phyloP scores from a whole-genome alignment of 768 basidiomycete species.

The Lactifluus volemus region DNA sequence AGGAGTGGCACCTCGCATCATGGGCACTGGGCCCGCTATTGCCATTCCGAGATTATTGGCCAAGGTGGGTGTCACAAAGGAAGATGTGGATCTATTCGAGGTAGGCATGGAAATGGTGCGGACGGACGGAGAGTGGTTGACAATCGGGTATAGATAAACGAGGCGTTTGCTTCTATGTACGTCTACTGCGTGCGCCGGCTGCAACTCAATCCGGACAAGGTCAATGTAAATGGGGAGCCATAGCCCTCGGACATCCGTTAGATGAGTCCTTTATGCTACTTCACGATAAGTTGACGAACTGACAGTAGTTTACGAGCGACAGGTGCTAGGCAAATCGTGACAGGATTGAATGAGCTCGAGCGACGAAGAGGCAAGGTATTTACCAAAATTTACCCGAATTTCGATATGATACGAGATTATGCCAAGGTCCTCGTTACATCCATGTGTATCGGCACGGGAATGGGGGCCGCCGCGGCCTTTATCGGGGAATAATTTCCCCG shows the following conservation, averaged over 20 bases:
- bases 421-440: constrained; percentile 68
- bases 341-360: constrained; percentile 66
- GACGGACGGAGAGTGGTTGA: background rate
- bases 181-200: constrained; percentile 65
- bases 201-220: constrained; percentile 51
- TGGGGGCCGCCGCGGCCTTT: constrained; percentile 82
- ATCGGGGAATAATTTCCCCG: constrained; percentile 36
- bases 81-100: constrained; percentile 77
- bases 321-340: constrained; percentile 78
- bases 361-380: constrained; percentile 50
- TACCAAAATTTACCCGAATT: background rate
- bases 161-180: constrained; percentile 82
- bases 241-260: constrained; percentile 77
- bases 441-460: constrained; percentile 88
- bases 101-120: constrained; percentile 27
- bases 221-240: constrained; percentile 91
- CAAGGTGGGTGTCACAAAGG: constrained; percentile 51
- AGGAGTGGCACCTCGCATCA: constrained; percentile 73
- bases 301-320: constrained; percentile 50
- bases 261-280: constrained; percentile 40
- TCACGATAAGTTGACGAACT: constrained; percentile 8
- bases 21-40: constrained; percentile 79
- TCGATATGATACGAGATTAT: background rate
- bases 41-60: constrained; percentile 77
- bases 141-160: constrained; percentile 57